Evolutionary conservation across 192 early-diverging fungal species (phyloP).

Genomic region (Coemansia sp.): DNA sequence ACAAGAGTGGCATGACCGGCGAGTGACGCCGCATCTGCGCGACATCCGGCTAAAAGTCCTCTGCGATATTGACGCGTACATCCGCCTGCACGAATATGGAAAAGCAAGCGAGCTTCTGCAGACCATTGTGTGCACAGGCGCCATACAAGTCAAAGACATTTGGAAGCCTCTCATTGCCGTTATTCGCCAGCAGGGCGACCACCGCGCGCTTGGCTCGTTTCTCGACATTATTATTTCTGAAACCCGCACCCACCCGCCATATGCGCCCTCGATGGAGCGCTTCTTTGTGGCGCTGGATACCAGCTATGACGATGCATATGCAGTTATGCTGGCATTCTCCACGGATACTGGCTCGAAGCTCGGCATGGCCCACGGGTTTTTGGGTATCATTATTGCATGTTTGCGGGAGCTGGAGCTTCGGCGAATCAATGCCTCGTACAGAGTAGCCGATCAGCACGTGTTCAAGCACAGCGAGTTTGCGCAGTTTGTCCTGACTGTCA

Average conservation of each 20-base stretch:
- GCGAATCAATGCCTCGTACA: not conserved
- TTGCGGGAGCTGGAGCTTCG: slow-evolving; percentile 32
- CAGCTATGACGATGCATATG: slow-evolving; percentile 10
- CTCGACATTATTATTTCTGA: slow-evolving; percentile 16
- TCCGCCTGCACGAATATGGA: slow-evolving; percentile 33
- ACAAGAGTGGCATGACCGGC: not conserved
- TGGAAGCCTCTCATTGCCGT: slow-evolving; percentile 31
- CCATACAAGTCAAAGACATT: slow-evolving; percentile 11
- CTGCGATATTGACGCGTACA: slow-evolving; percentile 23
- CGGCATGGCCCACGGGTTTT: slow-evolving; percentile 28
- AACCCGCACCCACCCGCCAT: slow-evolving; percentile 3
- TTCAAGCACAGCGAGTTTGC: slow-evolving; percentile 18
- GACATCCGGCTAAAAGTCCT: slow-evolving; percentile 2
- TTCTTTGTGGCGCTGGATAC: slow-evolving; percentile 13
- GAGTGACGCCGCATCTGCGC: not conserved
- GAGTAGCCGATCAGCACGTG: slow-evolving; percentile 9
- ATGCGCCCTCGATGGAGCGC: slow-evolving; percentile 21
- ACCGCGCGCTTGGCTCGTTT: not conserved
- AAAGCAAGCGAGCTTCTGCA: slow-evolving; percentile 37
- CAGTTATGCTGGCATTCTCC: slow-evolving; percentile 8
- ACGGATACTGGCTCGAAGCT: slow-evolving; percentile 25
- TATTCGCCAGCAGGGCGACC: slow-evolving; percentile 15
- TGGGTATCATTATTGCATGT: slow-evolving; percentile 34
- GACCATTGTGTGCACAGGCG: slow-evolving; percentile 11
- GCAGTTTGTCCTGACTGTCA: slow-evolving; percentile 9